Percentiles rank a stretch among this genome's conserved stretches.
These are phyloP conservation scores for Carex scoparia DNA, from an alignment of 176 grass and related monocot species.

Conservation along the genomic window DNA sequence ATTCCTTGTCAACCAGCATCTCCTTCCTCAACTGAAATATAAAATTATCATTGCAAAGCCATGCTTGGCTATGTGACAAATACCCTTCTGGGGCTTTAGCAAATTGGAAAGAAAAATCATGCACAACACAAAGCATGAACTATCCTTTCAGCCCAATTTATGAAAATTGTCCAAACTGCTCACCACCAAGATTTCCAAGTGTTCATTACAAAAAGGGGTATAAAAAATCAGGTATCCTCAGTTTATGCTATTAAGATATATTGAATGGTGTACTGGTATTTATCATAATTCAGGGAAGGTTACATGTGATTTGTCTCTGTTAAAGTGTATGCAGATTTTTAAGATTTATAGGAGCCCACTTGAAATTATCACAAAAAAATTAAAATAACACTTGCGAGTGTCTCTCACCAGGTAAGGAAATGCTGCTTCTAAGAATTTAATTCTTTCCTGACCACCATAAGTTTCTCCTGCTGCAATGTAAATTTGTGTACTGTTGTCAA, in stretches of 20 bases:
- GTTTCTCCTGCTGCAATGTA: conserved; percentile 91
- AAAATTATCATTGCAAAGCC: background rate
- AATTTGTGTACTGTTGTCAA: conserved; percentile 55
- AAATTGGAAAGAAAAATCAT: background rate
- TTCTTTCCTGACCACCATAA: conserved; percentile 72
- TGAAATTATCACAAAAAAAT: background rate
- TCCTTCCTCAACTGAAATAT: conserved; percentile 85
- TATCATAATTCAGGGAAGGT: background rate
- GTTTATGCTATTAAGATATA: background rate
- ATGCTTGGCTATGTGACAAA: background rate
- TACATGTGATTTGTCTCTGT: background rate
- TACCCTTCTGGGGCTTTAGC: background rate
- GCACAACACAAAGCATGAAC: background rate
- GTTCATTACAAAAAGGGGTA: background rate
- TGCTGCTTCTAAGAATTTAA: conserved; percentile 46
- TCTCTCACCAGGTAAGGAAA: conserved; percentile 74
- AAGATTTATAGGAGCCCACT: background rate
- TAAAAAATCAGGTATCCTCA: background rate
- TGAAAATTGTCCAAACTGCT: background rate
- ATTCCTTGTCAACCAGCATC: conserved; percentile 59
- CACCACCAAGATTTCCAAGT: background rate
- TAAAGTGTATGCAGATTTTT: background rate
- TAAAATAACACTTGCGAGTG: background rate
- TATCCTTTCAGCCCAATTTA: background rate
- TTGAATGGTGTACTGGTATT: background rate